Conservation (phyloP, 129 eudicot genomes). For the Chrysanthemum makinoi region DNA sequence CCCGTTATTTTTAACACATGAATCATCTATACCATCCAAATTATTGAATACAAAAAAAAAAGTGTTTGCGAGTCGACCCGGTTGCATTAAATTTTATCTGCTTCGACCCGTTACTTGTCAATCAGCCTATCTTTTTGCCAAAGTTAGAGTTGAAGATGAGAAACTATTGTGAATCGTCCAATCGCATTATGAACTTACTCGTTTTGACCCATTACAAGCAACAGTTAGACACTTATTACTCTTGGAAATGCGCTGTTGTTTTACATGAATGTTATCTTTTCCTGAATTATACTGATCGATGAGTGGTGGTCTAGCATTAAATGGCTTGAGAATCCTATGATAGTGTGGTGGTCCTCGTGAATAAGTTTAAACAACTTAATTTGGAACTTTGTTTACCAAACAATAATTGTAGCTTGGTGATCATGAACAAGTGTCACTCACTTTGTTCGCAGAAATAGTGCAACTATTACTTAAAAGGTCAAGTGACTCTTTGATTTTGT, state of each 20-base stretch:
- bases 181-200: neutral
- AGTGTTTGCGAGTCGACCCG: too few relatives aligned
- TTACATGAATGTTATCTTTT: neutral
- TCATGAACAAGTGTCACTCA: slow-evolving; percentile 13
- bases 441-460: slow-evolving; percentile 2
- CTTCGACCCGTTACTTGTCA: too few relatives aligned
- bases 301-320: neutral
- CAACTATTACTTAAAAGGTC: neutral
- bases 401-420: neutral
- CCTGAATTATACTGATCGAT: neutral
- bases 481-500: neutral
- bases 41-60: too few relatives aligned
- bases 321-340: neutral
- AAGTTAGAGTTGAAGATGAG: neutral
- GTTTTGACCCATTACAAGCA: neutral
- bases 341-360: neutral
- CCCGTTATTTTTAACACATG: too few relatives aligned
- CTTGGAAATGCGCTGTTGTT: neutral
- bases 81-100: too few relatives aligned
- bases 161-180: neutral
- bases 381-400: neutral
- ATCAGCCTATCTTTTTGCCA: too few relatives aligned
- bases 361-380: neutral
- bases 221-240: neutral
- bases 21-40: too few relatives aligned